These are phyloP conservation scores for Cytospora paraplurivora DNA, from an alignment of 2,329 filamentous ascomycete species.

Conservation along the genomic window DNA sequence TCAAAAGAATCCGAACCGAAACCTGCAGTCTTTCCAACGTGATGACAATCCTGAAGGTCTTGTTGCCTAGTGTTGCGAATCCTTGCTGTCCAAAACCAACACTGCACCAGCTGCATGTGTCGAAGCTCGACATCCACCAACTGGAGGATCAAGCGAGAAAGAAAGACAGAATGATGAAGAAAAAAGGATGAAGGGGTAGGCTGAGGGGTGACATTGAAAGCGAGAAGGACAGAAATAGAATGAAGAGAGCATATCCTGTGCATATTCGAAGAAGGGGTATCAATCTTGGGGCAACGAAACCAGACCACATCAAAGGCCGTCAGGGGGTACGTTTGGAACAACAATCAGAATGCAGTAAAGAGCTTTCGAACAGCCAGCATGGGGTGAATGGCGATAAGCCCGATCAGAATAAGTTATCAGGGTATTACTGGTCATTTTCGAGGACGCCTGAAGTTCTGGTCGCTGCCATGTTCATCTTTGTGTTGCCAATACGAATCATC, in stretches of 20 bases:
- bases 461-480: background rate
- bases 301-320: background rate
- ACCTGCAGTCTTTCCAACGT: background rate
- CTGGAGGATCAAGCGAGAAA: too few relatives aligned
- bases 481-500: background rate
- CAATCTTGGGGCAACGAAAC: background rate
- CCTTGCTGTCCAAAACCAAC: background rate
- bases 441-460: background rate
- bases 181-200: too few relatives aligned
- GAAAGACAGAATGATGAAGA: too few relatives aligned
- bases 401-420: background rate
- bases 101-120: background rate
- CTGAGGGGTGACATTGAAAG: too few relatives aligned
- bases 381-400: background rate
- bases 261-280: background rate
- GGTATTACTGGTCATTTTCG: background rate
- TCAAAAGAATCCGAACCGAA: background rate
- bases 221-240: too few relatives aligned
- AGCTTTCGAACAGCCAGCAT: background rate
- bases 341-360: background rate
- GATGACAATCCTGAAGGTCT: background rate
- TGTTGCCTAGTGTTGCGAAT: background rate
- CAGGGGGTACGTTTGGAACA: background rate
- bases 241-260: background rate
- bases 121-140: background rate